Base-by-base conservation (phyloP, 495 filamentous ascomycete genomes). In the Echria macrotheca region DNA sequence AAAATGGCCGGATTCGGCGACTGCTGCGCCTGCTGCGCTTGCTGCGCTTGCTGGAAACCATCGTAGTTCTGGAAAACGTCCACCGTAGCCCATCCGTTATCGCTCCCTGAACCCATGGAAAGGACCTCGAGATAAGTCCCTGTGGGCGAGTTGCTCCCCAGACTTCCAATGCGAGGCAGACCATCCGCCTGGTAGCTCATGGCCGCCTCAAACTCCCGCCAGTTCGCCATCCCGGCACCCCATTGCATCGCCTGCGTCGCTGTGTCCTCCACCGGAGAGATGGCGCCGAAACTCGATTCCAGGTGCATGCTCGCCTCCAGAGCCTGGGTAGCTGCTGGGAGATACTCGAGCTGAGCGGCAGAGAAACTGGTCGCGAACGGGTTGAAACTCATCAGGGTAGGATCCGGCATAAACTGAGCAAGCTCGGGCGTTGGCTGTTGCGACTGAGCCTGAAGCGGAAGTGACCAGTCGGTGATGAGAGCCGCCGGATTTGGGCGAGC, bases 41-140 rank as follows among this genome's bases (percentile, higher is more conserved):
- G 73, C 32, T 69, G 73, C 11, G 63, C 46, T 48, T 78, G 73
- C 47, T 72, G 65, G 37, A 72, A 78, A 22, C 63, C 57, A 17
- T 77, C 69, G 49, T 64, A 73, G 47, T 69, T 73, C 3, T 65
- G 70, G 44, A 71, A 76, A 47, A 72, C 60, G 51, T 91, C 86
- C 14, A 93, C 79, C 18, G 78, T 75, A 37, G 75, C 78, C 90
- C 89, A 96, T 31, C 87, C 87, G 61, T 87, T 85, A 53, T 94
- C 89, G 64, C 86, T 91, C 9, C 87, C 87, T 53, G 78, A 80
- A 18, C 78, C 76, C 25, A 93, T 69, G 11, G 90, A 96, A 21
- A 88, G 70, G 31, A 91, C 85, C 67, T 95, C 89, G 6, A 94
- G 67, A 63, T 84, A 87, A 29, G 84, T 89, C 50, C 86, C 84